Conservation (phyloP, 352 stramenopile genomes). For the Pythium utonaiense region DNA sequence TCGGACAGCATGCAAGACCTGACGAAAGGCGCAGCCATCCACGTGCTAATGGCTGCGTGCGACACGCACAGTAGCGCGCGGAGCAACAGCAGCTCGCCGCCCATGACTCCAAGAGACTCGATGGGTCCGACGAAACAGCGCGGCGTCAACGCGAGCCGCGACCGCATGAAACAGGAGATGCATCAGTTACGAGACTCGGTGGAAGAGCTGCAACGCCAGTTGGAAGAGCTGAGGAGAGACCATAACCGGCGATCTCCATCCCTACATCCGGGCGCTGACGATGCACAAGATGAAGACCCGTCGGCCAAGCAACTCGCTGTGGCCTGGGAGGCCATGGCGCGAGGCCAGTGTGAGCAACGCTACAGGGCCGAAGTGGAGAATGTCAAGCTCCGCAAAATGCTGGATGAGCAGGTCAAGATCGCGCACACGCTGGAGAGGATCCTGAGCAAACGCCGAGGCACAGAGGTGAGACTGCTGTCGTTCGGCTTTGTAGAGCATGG, state of each 20-base stretch:
- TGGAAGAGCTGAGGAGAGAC: slow-evolving; percentile 21
- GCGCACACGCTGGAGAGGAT: slow-evolving; percentile 23
- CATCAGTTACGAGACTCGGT: slow-evolving; percentile 37
- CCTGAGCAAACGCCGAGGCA: slow-evolving; percentile 10
- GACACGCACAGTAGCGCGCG: neutral
- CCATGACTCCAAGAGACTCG: neutral
- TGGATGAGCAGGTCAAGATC: slow-evolving; percentile 63
- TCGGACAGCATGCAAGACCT: neutral
- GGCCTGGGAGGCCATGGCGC: slow-evolving; percentile 20
- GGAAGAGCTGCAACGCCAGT: slow-evolving; percentile 28
- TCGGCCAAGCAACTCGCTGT: slow-evolving; percentile 37
- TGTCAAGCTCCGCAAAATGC: slow-evolving; percentile 43
- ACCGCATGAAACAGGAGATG: slow-evolving; percentile 29
- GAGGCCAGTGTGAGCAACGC: slow-evolving; percentile 22
- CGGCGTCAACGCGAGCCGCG: slow-evolving; percentile 13
- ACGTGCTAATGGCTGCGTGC: slow-evolving; percentile 15
- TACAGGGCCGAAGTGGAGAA: slow-evolving; percentile 55
- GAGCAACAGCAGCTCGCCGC: slow-evolving; percentile 8
- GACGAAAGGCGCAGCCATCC: slow-evolving; percentile 1
- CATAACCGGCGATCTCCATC: slow-evolving; percentile 7
- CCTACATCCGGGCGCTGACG: neutral
- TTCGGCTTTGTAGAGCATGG: too few relatives aligned
- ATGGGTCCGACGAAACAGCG: neutral
- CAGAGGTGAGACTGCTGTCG: slow-evolving; percentile 3
- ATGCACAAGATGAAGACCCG: neutral